These are phyloP conservation scores for Elsinoe perseae DNA, from an alignment of 2,329 filamentous ascomycete genomes.

Conservation along the genomic window DNA sequence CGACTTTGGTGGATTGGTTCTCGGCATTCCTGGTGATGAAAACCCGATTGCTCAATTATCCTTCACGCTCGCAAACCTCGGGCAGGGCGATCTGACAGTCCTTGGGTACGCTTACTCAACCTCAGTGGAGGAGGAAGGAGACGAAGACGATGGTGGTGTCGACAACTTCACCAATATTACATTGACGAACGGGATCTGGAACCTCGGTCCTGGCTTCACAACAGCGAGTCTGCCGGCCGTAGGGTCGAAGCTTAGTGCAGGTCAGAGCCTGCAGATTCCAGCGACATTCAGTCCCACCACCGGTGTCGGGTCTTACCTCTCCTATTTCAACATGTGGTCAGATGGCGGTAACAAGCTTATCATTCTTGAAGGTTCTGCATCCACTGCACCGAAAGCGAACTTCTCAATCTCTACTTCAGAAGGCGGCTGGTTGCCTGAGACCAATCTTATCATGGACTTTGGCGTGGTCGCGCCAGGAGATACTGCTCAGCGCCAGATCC, in stretches of 20 bases:
- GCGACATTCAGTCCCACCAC: slow-evolving; percentile 29
- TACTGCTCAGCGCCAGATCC: slow-evolving; percentile 29
- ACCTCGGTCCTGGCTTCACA: slow-evolving; percentile 27
- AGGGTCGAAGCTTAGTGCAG: slow-evolving; percentile 20
- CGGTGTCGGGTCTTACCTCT: slow-evolving; percentile 29
- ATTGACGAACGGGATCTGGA: slow-evolving; percentile 14
- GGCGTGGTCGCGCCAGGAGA: slow-evolving; percentile 30
- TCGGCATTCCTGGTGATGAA: slow-evolving; percentile 27
- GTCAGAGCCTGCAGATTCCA: slow-evolving; percentile 19
- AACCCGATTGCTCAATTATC: slow-evolving; percentile 26
- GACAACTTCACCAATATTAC: slow-evolving; percentile 12
- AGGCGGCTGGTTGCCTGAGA: slow-evolving; percentile 28
- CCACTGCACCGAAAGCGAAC: slow-evolving; percentile 27
- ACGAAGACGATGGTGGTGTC: slow-evolving; percentile 3
- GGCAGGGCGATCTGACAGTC: slow-evolving; percentile 32
- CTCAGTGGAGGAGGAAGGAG: slow-evolving; percentile 23
- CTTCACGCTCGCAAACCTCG: slow-evolving; percentile 34
- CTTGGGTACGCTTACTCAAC: slow-evolving; percentile 31
- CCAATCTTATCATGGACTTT: slow-evolving; percentile 29
- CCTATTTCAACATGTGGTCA: slow-evolving; percentile 27
- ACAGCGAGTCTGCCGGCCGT: slow-evolving; percentile 19
- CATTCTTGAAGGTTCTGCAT: slow-evolving; percentile 27
- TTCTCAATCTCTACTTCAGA: slow-evolving; percentile 30
- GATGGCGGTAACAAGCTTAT: slow-evolving; percentile 26
- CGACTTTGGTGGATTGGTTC: slow-evolving; percentile 36